A percentile compares a stretch with the other conserved stretches of the same genome.
These are phyloP conservation scores for Ilex paraguariensis DNA, from an alignment of 305 asterid species.

Conservation along the genomic window DNA sequence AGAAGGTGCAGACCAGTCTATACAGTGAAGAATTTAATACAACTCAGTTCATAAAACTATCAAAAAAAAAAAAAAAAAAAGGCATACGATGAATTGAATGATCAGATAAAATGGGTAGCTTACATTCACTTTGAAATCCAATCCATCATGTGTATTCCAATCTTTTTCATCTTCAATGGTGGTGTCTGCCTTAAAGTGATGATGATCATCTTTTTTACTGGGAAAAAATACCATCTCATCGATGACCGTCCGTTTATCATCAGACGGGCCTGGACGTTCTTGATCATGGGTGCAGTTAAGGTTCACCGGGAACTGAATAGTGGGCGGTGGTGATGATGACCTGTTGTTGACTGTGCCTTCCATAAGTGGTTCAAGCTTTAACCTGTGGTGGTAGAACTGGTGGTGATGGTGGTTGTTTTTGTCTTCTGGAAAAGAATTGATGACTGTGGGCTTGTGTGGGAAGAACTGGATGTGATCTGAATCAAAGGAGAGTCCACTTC, in stretches of 20 bases:
- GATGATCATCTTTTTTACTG: slow-evolving; percentile 28
- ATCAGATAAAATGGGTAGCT: slow-evolving; percentile 10
- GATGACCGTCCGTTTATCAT: slow-evolving; percentile 25
- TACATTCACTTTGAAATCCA: slow-evolving; percentile 70
- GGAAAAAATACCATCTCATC: slow-evolving; percentile 79
- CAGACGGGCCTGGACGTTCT: slow-evolving; percentile 1
- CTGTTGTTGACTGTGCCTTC: neutral
- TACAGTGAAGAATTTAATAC: neutral
- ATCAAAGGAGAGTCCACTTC: slow-evolving; percentile 90
- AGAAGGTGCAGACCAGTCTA: slow-evolving; percentile 85
- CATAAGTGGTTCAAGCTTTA: slow-evolving; percentile 15
- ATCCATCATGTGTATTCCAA: slow-evolving; percentile 14
- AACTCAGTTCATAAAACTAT: no score
- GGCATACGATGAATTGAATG: no score
- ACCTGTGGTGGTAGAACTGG: neutral
- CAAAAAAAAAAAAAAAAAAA: no score
- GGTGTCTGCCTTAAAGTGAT: slow-evolving; percentile 8
- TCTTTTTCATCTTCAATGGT: slow-evolving; percentile 13
- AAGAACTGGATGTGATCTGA: slow-evolving; percentile 44
- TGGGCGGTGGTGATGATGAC: slow-evolving; percentile 37
- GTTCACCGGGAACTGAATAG: slow-evolving; percentile 65
- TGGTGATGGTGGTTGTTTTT: neutral
- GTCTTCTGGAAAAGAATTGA: slow-evolving; percentile 5
- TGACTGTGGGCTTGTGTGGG: slow-evolving; percentile 10
- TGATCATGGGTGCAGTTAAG: slow-evolving; percentile 25